Evolutionary conservation across 805 yeast species (phyloP).

Genomic region (Blastobotrys attinorum): DNA sequence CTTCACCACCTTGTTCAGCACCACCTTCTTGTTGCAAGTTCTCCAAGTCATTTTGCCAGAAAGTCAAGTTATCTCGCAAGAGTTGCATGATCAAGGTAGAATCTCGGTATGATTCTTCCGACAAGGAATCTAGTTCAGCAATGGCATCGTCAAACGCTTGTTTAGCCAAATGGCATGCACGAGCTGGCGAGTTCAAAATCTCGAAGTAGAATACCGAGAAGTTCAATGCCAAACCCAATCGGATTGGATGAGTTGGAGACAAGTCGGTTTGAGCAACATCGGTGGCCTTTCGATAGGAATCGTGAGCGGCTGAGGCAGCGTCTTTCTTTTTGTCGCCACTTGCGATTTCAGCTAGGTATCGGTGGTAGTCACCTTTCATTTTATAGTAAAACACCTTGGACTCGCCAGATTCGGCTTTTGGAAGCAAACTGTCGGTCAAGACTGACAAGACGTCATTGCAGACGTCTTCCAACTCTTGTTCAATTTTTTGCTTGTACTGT

Average conservation of each 20-base stretch:
- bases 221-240: constrained; percentile 95
- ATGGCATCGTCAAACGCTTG: constrained; percentile 99
- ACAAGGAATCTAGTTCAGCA: constrained; percentile 94
- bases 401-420: constrained; percentile 95
- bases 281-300: constrained; percentile 93
- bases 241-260: constrained; percentile 98
- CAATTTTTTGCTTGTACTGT: constrained; percentile 93
- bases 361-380: constrained; percentile 99
- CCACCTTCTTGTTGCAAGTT: constrained; percentile 16
- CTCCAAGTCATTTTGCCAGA: constrained; percentile 75
- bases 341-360: constrained; percentile 97
- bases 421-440: constrained; percentile 81
- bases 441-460: constrained; percentile 92
- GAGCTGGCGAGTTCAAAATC: constrained; percentile 94
- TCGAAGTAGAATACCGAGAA: constrained; percentile 98
- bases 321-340: constrained; percentile 86
- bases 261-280: constrained; percentile 97
- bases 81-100: constrained; percentile 98
- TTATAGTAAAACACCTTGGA: constrained; percentile 97
- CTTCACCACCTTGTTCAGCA: constrained; percentile 5
- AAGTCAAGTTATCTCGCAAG: constrained; percentile 93
- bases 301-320: constrained; percentile 90
- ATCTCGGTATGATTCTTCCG: constrained; percentile 97
- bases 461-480: constrained; percentile 85
- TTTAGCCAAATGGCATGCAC: constrained; percentile 98